Evolutionary conservation across 305 asterid genomes (phyloP).

Genomic region (Coffea humblotiana): DNA sequence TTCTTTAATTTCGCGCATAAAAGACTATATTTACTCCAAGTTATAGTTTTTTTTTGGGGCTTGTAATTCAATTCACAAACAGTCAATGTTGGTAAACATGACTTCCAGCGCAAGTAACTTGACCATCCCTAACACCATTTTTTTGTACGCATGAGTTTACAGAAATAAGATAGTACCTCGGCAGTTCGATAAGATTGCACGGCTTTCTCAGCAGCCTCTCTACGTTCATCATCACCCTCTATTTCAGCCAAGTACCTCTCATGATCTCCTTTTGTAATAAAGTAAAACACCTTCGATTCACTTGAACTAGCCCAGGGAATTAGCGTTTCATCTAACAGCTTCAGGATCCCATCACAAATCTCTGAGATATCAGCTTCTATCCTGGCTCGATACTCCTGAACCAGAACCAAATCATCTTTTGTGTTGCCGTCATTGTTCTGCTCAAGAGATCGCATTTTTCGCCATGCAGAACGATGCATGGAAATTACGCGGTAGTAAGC

Average conservation of each 20-base stretch:
- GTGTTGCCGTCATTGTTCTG: no score
- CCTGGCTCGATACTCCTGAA: background rate
- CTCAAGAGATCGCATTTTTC: no score
- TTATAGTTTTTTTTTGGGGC: no score
- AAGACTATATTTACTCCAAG: no score
- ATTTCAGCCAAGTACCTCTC: conserved; percentile 9
- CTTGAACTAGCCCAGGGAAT: background rate
- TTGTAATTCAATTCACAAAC: no score
- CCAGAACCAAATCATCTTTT: background rate
- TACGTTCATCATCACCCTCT: conserved; percentile 1
- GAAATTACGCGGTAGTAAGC: no score
- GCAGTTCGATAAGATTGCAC: conserved; percentile 3
- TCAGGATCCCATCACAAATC: background rate
- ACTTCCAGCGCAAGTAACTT: no score
- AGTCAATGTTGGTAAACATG: no score
- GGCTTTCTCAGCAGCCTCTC: background rate
- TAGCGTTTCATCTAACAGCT: background rate
- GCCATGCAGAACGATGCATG: no score
- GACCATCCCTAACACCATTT: background rate
- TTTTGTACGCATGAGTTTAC: background rate
- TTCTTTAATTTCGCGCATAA: no score
- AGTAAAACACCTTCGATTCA: background rate
- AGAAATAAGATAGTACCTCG: background rate
- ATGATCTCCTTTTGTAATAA: background rate
- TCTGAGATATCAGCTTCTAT: background rate